Evolutionary conservation across 108 stramenopile genomes (phyloP), one percentile per base, ranked within the genome.

Genomic region (Schizochytrium sp.): DNA sequence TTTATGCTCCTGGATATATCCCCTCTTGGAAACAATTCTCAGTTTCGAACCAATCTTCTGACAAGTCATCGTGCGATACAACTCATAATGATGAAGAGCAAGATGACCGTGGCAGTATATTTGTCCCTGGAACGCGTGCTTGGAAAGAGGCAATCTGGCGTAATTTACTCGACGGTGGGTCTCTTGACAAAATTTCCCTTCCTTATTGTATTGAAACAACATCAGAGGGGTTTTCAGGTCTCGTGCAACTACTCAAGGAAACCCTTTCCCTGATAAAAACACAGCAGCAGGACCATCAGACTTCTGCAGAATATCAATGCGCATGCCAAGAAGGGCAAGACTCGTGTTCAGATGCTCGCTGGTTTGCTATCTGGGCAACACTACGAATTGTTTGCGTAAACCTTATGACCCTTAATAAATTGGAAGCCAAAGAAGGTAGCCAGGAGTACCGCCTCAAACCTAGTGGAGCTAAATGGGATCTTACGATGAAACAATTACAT

Each of bases 81-180:
- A n/a, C 28, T 28, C 28, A 28, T 28, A 28, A 28, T 28, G 28
- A 28, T 28, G 28, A 28, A 28, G 28, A 28, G 28, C 28, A 28
- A 28, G 28, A 28, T 69, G 3, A 69, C 0, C 42, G 8, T 0
- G 64, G 12, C 12, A 69, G 15, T 44, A 15, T 13, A 38, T 69
- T 69, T 44, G 44, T 44, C 0, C 2, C 64, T 69, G 64, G 64
- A 7, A 44, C 64, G 10, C 64, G 64, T 2, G 19, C 64, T 8
- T 69, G 64, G 64, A 69, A 69, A 38, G 64, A 69, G 64, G 64
- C 64, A 44, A 69, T 69, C 64, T 69, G 64, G 64, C 64, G 64
- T 44, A 69, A 69, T 44, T 44, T 69, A 38, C 10, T 44, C 10
- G 64, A 69, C 12, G 64, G 12, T 44, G 7, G 42, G 1, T 15